Evolutionary conservation across 2,329 filamentous ascomycete species (phyloP).

Genomic region (Chrysoporthe cubensis): DNA sequence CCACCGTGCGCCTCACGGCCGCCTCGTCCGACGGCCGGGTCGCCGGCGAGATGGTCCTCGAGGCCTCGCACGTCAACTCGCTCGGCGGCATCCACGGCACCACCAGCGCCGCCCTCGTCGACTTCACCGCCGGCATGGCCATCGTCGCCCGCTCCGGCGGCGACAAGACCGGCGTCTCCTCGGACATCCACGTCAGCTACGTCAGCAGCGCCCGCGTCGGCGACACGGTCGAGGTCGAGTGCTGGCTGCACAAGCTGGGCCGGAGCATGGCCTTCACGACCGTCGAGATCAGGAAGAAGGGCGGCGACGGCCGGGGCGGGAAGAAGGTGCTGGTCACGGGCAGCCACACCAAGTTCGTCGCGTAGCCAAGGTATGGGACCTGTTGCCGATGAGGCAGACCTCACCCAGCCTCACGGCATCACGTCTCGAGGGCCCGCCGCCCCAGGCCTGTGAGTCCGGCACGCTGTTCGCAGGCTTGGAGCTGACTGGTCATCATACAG

Average conservation of each 20-base stretch:
- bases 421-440: no score
- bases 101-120: conserved; percentile 71
- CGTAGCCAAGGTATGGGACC: conserved; percentile 1
- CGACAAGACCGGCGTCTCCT: conserved; percentile 68
- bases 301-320: conserved; percentile 17
- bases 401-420: no score
- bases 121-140: conserved; percentile 75
- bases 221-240: conserved; percentile 71
- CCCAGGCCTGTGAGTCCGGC: no score
- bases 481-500: not conserved
- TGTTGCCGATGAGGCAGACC: not conserved
- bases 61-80: conserved; percentile 66
- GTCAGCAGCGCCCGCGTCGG: conserved; percentile 65
- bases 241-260: conserved; percentile 68
- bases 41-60: conserved; percentile 52
- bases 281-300: conserved; percentile 66
- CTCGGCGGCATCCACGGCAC: conserved; percentile 71
- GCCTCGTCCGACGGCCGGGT: conserved; percentile 50
- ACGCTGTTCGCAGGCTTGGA: not conserved
- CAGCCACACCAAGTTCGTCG: conserved; percentile 30
- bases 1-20: conserved; percentile 48
- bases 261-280: conserved; percentile 70
- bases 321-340: conserved; percentile 29
- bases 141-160: conserved; percentile 68
- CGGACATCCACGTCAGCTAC: conserved; percentile 77